These are phyloP conservation scores for Exophiala sp. DNA, from an alignment of 2,329 filamentous ascomycete genomes.

Conservation along the genomic window DNA sequence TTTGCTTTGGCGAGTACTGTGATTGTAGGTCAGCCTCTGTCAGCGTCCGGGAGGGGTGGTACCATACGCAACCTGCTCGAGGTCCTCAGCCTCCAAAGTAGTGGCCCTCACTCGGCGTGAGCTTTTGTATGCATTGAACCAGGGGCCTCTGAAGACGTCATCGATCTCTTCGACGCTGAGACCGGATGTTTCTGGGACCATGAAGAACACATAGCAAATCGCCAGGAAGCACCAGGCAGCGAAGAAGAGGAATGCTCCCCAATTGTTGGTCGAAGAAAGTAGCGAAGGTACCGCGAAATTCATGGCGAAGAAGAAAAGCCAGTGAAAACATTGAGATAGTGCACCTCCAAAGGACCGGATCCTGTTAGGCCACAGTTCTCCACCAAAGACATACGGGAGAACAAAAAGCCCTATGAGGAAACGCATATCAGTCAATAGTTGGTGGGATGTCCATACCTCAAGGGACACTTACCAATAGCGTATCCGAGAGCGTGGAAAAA, in stretches of 20 bases:
- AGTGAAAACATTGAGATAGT: conserved; percentile 40
- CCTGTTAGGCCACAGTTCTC: conserved; percentile 46
- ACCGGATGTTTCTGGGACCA: conserved; percentile 41
- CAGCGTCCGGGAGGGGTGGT: not conserved
- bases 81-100: not conserved
- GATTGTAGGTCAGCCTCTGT: not conserved
- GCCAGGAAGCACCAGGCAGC: conserved; percentile 39
- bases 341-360: conserved; percentile 46
- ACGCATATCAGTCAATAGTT: not conserved
- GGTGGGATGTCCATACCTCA: not conserved
- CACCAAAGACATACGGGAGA: conserved; percentile 46
- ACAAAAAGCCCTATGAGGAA: conserved; percentile 33
- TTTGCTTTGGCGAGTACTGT: not conserved
- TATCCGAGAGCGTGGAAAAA: conserved; percentile 49
- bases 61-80: not conserved
- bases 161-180: conserved; percentile 41
- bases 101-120: not conserved
- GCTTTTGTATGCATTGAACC: conserved; percentile 19
- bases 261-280: conserved; percentile 36
- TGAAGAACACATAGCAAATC: conserved; percentile 38
- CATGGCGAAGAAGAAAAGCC: conserved; percentile 44
- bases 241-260: conserved; percentile 46
- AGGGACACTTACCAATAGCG: conserved; percentile 34
- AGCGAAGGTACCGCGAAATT: conserved; percentile 36
- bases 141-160: conserved; percentile 34